These are phyloP conservation scores for Plenodomus tracheiphilus DNA, from an alignment of 2,329 filamentous ascomycete genomes.

Conservation along the genomic window DNA sequence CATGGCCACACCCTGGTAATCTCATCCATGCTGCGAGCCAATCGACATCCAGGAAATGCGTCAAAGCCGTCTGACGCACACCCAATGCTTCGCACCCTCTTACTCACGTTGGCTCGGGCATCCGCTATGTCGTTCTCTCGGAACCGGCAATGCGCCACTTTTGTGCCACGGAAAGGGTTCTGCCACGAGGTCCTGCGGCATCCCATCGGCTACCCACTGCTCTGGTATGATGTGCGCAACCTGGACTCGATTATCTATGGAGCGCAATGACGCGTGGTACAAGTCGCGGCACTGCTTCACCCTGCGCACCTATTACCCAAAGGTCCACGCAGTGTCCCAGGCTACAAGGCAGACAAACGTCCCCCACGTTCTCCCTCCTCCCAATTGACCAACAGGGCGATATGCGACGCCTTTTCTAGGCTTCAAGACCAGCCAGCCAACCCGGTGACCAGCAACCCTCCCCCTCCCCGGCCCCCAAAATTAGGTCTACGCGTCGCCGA, in stretches of 20 bases:
- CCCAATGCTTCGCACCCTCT: conserved; percentile 21
- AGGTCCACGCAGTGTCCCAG: not conserved
- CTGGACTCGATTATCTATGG: conserved; percentile 9
- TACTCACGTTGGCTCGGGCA: conserved; percentile 11
- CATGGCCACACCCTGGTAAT: not conserved
- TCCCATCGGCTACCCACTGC: conserved; percentile 15
- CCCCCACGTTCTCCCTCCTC: not conserved
- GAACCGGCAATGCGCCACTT: conserved; percentile 27
- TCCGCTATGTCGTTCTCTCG: conserved; percentile 11
- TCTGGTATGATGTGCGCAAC: conserved; percentile 15
- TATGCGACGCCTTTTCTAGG: not conserved
- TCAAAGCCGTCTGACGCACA: conserved; percentile 6
- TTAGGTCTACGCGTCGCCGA: not conserved
- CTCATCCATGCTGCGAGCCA: conserved; percentile 4
- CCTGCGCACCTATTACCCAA: not conserved
- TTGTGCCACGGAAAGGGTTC: conserved; percentile 21
- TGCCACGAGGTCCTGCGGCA: conserved; percentile 19
- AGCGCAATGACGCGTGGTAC: not conserved
- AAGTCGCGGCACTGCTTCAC: not conserved
- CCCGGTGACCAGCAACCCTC: not conserved
- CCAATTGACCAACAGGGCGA: not conserved
- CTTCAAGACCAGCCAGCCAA: not conserved
- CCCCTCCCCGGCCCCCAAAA: not conserved
- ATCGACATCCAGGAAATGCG: conserved; percentile 10
- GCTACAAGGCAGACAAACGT: not conserved